Percentiles rank a stretch among this genome's conserved stretches.
These are phyloP conservation scores for Russula compacta DNA, from an alignment of 768 basidiomycete genomes.

Conservation along the genomic window DNA sequence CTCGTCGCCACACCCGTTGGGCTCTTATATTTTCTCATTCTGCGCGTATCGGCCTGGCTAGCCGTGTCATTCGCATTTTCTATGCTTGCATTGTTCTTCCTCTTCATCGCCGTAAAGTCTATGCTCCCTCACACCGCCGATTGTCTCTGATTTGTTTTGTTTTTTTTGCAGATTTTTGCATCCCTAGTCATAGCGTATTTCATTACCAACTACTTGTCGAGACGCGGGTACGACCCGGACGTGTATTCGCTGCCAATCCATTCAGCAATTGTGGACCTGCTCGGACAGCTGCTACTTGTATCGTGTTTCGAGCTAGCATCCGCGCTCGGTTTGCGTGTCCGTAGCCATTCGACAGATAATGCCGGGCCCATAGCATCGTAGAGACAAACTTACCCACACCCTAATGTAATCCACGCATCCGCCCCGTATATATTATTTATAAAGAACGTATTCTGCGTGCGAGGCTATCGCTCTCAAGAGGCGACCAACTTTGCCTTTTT, in stretches of 20 bases:
- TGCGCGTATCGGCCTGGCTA: slow-evolving; percentile 70
- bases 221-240: slow-evolving; percentile 72
- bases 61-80: slow-evolving; percentile 60
- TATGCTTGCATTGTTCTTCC: slow-evolving; percentile 57
- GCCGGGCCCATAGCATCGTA: not conserved
- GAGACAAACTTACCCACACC: not conserved
- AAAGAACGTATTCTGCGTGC: not conserved
- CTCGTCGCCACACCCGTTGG: slow-evolving; percentile 75
- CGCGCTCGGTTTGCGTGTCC: slow-evolving; percentile 30
- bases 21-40: slow-evolving; percentile 58
- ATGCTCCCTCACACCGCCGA: not conserved
- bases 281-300: slow-evolving; percentile 75
- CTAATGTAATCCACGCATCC: not conserved
- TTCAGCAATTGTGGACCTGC: slow-evolving; percentile 78
- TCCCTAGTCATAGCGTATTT: slow-evolving; percentile 59
- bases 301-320: slow-evolving; percentile 63
- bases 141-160: not conserved
- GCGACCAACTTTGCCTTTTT: slow-evolving; percentile 10
- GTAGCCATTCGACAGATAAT: not conserved
- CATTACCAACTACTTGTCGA: slow-evolving; percentile 75
- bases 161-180: slow-evolving; percentile 45
- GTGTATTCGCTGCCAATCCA: slow-evolving; percentile 92
- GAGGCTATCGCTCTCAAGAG: not conserved
- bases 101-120: slow-evolving; percentile 64
- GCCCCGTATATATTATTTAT: not conserved